phyloP scores from a whole-genome alignment of 768 basidiomycete species.

The Hirschioporus abietinus region DNA sequence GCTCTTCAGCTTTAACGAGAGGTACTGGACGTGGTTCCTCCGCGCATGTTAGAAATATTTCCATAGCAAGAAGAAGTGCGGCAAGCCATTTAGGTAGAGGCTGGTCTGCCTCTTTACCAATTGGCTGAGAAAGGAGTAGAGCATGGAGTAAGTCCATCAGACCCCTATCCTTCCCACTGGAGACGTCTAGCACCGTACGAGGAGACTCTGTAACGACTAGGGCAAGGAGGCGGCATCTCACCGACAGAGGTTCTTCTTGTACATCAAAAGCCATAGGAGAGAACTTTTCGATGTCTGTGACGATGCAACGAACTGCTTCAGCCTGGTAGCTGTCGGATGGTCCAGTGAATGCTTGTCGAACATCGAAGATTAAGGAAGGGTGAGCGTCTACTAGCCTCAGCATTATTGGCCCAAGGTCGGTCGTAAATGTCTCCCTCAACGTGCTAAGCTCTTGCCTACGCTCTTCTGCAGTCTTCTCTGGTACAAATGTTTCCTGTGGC shows the following conservation, averaged over 20 bases:
- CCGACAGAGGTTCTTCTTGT: constrained; percentile 72
- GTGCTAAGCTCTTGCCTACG: constrained; percentile 62
- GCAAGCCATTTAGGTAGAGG: constrained; percentile 84
- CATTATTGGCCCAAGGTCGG: constrained; percentile 60
- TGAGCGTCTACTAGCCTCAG: constrained; percentile 82
- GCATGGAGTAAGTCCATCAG: constrained; percentile 68
- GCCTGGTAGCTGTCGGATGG: constrained; percentile 52
- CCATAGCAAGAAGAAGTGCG: constrained; percentile 77
- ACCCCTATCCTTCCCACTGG: constrained; percentile 42
- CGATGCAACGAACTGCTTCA: constrained; percentile 62
- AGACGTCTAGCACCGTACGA: constrained; percentile 41
- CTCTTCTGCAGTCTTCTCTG: constrained; percentile 52
- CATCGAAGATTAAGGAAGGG: constrained; percentile 83
- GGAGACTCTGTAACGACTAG: constrained; percentile 75
- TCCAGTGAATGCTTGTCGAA: constrained; percentile 76
- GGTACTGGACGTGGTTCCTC: constrained; percentile 64
- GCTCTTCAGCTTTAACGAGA: constrained; percentile 68
- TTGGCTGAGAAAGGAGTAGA: constrained; percentile 53
- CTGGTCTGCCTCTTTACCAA: constrained; percentile 46
- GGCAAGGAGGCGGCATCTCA: constrained; percentile 81
- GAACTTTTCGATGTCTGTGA: constrained; percentile 72
- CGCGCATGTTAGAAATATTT: constrained; percentile 71
- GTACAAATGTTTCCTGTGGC: constrained; percentile 19
- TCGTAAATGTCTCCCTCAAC: constrained; percentile 59
- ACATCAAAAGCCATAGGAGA: constrained; percentile 60